These are phyloP conservation scores for Plasmodium berghei DNA, from an alignment of 169 alveolate species.

Conservation along the genomic window DNA sequence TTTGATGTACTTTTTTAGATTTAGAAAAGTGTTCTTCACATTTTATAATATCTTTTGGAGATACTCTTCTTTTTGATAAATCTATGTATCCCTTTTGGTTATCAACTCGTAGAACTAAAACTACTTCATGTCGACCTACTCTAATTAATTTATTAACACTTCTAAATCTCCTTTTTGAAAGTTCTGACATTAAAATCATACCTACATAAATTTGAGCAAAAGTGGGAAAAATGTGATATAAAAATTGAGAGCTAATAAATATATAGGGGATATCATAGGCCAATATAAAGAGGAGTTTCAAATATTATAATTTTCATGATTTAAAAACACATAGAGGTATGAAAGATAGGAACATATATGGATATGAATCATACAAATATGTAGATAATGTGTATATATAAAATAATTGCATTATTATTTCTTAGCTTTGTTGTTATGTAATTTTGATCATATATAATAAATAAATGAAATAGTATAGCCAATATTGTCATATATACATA, in stretches of 20 bases:
- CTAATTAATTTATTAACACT: slow-evolving; percentile 89
- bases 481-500: background rate
- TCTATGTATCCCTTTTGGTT: slow-evolving; percentile 97
- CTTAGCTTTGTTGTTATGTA: background rate
- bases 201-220: slow-evolving; percentile 74
- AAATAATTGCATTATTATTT: no score
- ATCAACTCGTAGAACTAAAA: slow-evolving; percentile 96
- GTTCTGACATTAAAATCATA: slow-evolving; percentile 95
- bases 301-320: no score
- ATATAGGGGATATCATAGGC: no score
- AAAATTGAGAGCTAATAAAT: background rate
- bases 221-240: background rate
- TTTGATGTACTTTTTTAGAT: slow-evolving; percentile 95
- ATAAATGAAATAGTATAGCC: background rate
- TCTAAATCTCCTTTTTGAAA: slow-evolving; percentile 95
- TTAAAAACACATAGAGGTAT: no score
- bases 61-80: slow-evolving; percentile 95
- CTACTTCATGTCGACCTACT: slow-evolving; percentile 94
- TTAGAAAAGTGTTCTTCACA: slow-evolving; percentile 93
- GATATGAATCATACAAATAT: no score
- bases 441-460: background rate
- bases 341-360: no score
- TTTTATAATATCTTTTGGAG: slow-evolving; percentile 94
- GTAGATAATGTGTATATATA: no score
- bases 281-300: no score